Base-by-base conservation (phyloP, 148 eudicot species). In the Suaeda aralocaspica region DNA sequence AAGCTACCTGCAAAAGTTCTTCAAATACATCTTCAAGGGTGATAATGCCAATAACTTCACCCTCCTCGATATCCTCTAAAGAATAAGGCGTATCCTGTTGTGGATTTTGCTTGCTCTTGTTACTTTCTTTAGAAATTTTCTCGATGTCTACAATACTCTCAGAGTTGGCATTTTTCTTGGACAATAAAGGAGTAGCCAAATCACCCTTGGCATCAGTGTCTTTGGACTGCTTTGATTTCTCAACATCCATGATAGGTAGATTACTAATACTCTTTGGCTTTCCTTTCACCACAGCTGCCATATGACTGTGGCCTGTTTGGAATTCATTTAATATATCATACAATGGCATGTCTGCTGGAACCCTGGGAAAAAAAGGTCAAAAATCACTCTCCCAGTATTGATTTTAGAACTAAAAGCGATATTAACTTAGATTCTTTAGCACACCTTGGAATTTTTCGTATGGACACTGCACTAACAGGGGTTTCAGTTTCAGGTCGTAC, bases 1-100 rank as follows among this genome's bases (percentile, higher is more conserved):
- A 26, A 14, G 52, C 24, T 72, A 93, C 98, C 92, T 93, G 98
- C 72, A 93, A 74, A 78, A 93, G 98, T 71, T 93, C 98, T 84
- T 93, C 98, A 75, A 93, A 93, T 68, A 93, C 98, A 79, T 93
- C 98, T 85, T 93, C 98, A 61, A 93, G 84, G 51, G 98, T 93
- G 80, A 93, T 90, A 29, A 93, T 93, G 49, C 98, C 98, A 72
- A 90, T 82, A 57, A 93, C 95, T 77, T 93, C 92, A 50, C 96
- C 92, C 64, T 93, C 95, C 74, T 90, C 98, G 73, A 85, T 74
- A 62, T 88, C 91, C 50, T 88, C 96, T 1, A 66, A 24, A n/a
- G 83, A 42, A 55, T 58, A 69, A 67, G 82, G 31, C 66, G 61
- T 48, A 55, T n/a, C n/a, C n/a, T n/a, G n/a, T n/a, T n/a, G n/a